phyloP scores from a whole-genome alignment of 1,284 basidiomycete genomes.

The Hemileia vastatrix region DNA sequence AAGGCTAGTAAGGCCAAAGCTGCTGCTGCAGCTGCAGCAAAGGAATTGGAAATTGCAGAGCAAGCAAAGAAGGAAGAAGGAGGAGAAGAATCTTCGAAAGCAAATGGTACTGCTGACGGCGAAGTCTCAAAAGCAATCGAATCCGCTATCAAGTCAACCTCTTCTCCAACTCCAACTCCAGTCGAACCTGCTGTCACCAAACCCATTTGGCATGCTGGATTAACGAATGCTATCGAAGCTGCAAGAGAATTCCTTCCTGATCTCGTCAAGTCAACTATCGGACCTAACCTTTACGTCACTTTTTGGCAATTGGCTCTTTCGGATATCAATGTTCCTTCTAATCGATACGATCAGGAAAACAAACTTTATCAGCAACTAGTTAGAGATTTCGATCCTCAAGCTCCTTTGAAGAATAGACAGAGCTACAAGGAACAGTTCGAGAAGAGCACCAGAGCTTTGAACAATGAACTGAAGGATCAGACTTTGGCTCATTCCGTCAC shows the following conservation, averaged over 20 bases:
- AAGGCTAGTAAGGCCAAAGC: neutral
- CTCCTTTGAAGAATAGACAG: no score
- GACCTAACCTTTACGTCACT: constrained; percentile 57
- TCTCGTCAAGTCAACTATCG: constrained; percentile 26
- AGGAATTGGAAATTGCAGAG: neutral
- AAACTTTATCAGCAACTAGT: constrained; percentile 41
- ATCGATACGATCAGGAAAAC: constrained; percentile 47
- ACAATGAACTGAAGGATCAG: constrained; percentile 70
- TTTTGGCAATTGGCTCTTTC: constrained; percentile 89
- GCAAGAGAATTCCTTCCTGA: constrained; percentile 31
- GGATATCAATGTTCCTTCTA: constrained; percentile 60
- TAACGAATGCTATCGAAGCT: constrained; percentile 31
- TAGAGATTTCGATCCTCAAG: constrained; percentile 39
- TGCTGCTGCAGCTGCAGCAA: neutral
- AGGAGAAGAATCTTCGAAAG: neutral
- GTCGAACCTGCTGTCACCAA: neutral
- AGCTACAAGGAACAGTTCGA: constrained; percentile 24
- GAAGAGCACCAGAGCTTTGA: constrained; percentile 25
- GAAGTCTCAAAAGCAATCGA: neutral
- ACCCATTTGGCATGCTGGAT: constrained; percentile 34
- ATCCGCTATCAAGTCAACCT: neutral
- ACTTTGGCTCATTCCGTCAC: constrained; percentile 60
- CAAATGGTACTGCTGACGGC: neutral
- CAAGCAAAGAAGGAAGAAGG: neutral
- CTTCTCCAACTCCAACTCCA: neutral